These are phyloP conservation scores for Kodamaea anthophila DNA, from an alignment of 1,139 yeast genomes.

Conservation along the genomic window DNA sequence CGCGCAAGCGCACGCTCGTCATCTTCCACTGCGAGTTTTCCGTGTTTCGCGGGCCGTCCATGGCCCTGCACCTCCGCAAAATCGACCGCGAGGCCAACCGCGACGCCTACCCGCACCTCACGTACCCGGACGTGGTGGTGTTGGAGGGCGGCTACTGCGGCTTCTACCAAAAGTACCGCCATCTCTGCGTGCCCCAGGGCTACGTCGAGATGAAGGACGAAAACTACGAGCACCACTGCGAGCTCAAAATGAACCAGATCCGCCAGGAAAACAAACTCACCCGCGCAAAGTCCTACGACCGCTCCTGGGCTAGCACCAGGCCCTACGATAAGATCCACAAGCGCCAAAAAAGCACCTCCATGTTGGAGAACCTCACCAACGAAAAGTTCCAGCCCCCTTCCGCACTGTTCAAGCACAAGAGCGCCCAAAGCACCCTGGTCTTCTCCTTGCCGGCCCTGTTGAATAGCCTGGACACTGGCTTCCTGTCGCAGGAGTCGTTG, in stretches of 20 bases:
- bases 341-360: constrained; percentile 27
- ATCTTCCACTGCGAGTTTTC: constrained; percentile 94
- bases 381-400: constrained; percentile 5
- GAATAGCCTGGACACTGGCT: constrained; percentile 5
- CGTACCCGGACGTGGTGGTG: constrained; percentile 83
- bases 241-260: constrained; percentile 63
- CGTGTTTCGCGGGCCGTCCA: constrained; percentile 84
- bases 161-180: constrained; percentile 54
- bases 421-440: constrained; percentile 7
- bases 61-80: constrained; percentile 82
- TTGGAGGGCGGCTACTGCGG: constrained; percentile 87
- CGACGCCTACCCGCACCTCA: constrained; percentile 69
- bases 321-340: constrained; percentile 26
- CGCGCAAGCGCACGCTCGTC: constrained; percentile 26
- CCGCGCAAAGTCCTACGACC: constrained; percentile 24
- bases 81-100: constrained; percentile 73
- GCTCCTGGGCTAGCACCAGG: too few species aligned
- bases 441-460: constrained; percentile 5
- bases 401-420: constrained; percentile 5
- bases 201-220: constrained; percentile 87
- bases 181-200: constrained; percentile 63
- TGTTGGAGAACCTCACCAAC: constrained; percentile 1
- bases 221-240: constrained; percentile 60
- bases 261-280: constrained; percentile 52
- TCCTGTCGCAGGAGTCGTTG: constrained; percentile 6